Evolutionary conservation across 768 basidiomycete genomes (phyloP).

Genomic region (Udeniomyces megalosporus): DNA sequence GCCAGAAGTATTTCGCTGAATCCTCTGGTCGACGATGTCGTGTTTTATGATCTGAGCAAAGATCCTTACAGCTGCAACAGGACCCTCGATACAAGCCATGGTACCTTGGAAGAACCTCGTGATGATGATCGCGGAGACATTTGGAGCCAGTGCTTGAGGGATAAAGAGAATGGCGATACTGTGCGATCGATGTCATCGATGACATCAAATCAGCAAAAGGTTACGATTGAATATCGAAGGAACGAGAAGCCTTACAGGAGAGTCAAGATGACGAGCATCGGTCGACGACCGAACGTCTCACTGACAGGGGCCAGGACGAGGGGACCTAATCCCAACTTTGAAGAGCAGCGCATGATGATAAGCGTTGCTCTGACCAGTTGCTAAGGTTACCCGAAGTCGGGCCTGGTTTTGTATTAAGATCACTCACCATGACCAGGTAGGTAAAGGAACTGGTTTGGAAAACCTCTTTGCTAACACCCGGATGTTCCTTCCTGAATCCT

Average conservation of each 20-base stretch:
- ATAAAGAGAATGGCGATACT: constrained; percentile 22
- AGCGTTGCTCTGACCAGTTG: neutral
- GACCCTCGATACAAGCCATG: constrained; percentile 19
- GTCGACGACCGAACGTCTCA: constrained; percentile 20
- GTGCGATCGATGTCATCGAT: constrained; percentile 11
- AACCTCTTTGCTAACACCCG: neutral
- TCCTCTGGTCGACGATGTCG: constrained; percentile 7
- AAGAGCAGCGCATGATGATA: neutral
- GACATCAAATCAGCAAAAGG: neutral
- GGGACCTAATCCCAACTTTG: constrained; percentile 5
- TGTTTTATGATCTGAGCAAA: too few species aligned
- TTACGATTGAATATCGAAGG: neutral
- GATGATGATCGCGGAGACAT: constrained; percentile 19
- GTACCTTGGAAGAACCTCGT: constrained; percentile 25
- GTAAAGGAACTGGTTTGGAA: constrained; percentile 16
- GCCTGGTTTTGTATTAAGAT: neutral
- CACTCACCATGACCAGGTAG: constrained; percentile 20
- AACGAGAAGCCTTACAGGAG: constrained; percentile 12
- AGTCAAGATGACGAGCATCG: constrained; percentile 19
- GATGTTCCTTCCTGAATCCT: constrained; percentile 16
- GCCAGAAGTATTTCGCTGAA: too few species aligned
- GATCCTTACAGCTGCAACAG: constrained; percentile 16
- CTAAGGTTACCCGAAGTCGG: neutral
- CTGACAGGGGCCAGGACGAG: constrained; percentile 18
- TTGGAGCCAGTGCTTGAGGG: constrained; percentile 21